Base-by-base conservation (phyloP, 108 stramenopile species). In the Cyclotella kingstonii region DNA sequence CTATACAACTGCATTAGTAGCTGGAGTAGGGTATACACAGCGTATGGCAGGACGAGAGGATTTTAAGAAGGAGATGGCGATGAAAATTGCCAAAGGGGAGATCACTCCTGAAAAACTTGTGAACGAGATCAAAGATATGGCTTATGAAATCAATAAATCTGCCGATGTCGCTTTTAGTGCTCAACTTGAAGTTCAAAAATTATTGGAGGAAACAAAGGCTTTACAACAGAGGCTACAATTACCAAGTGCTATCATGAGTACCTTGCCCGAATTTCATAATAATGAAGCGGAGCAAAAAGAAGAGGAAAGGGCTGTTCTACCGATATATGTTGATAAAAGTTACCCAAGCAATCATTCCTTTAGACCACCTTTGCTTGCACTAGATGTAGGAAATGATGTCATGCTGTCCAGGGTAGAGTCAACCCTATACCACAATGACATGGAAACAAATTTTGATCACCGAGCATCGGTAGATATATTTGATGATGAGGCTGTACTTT, bases 51-150 rank as follows among this genome's bases (percentile, higher is more conserved):
- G 61, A 12, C 45, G 49, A 8, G 19, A 50, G 29, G 61, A 63
- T 34, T 63, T 63, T 19, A 63, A 63, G 15, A 36, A 41, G 18
- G 49, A 51, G 1, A 63, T 63, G 61, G 61, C 61, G 15, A 51
- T 39, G n/a, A 63, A 63, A 29, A 63, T 63, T 46, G 48, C 61
- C 2, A 45, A 19, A 1, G 61, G 61, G 17, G 35, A 50, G 8
- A 51, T 63, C 19, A 63, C 61, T 0, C 61, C 61, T 8, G 44
- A 63, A 39, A 34, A 63, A 28, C 36, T 63, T 4, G 61, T 50
- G 25, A 49, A 63, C 5, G 61, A 63, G 34, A 63, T 63, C 14
- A 23, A 22, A 23, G 5, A 51, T 9, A 50, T 63, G 61, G 61
- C 61, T 0, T 48, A 49, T 21, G 61, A 63, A 34, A 63, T 63